Evolutionary conservation across 2,329 filamentous ascomycete genomes (phyloP).

Genomic region (Lecanosticta acicola): DNA sequence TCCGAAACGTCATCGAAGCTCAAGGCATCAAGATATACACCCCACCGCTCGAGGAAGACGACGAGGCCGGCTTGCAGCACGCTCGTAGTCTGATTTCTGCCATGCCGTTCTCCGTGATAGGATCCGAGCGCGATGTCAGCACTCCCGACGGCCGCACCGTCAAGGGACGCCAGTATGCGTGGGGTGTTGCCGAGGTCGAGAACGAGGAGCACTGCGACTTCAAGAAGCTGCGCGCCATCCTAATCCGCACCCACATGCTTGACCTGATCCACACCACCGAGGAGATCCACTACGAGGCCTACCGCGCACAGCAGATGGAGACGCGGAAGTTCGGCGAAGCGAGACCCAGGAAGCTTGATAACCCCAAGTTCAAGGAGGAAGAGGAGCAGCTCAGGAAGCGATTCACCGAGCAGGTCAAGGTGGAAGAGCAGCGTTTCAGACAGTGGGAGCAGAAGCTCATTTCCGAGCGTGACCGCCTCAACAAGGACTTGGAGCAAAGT

Average conservation of each 20-base stretch:
- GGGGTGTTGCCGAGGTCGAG: constrained; percentile 98
- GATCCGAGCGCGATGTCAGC: constrained; percentile 98
- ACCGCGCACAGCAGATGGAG: constrained; percentile 99
- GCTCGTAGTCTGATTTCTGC: constrained; percentile 90
- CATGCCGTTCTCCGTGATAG: constrained; percentile 98
- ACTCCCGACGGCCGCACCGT: constrained; percentile 92
- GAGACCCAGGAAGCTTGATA: constrained; percentile 93
- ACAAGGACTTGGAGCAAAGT: constrained; percentile 98
- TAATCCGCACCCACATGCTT: constrained; percentile 95
- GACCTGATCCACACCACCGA: constrained; percentile 99
- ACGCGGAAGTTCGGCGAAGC: constrained; percentile 99
- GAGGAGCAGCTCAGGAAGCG: constrained; percentile 97
- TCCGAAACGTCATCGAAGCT: constrained; percentile 90
- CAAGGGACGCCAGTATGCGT: constrained; percentile 98
- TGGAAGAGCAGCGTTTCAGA: constrained; percentile 98
- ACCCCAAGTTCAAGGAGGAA: constrained; percentile 99
- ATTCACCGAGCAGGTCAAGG: constrained; percentile 99
- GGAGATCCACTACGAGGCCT: constrained; percentile 98
- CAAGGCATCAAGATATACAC: constrained; percentile 99
- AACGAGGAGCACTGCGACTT: constrained; percentile 99
- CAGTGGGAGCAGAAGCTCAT: constrained; percentile 99
- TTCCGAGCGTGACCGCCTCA: constrained; percentile 93
- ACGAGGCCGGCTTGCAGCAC: constrained; percentile 91
- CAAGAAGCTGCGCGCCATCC: constrained; percentile 98
- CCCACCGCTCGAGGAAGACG: constrained; percentile 94